Percentiles rank a stretch among this genome's conserved stretches.
Evolutionary conservation across 148 eudicot genomes (phyloP).

Genomic region (Salicornia ramosissima): DNA sequence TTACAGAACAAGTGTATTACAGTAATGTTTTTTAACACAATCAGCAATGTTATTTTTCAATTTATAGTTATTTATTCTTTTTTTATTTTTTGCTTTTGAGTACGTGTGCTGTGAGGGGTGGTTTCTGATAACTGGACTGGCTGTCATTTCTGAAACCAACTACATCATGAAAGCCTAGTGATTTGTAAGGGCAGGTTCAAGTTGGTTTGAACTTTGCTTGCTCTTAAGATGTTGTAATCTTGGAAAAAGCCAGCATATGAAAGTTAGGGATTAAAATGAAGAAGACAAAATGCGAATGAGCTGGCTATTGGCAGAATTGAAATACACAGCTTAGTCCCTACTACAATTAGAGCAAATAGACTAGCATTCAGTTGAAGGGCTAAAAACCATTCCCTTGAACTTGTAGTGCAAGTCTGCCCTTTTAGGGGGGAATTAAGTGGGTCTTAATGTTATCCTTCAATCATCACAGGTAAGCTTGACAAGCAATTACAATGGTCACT

Average conservation of each 20-base stretch:
- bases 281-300: neutral
- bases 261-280: neutral
- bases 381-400: constrained; percentile 14
- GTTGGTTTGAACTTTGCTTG: no score
- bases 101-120: no score
- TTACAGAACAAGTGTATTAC: no score
- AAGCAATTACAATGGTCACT: constrained; percentile 9
- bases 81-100: no score
- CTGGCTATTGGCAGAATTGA: constrained; percentile 6
- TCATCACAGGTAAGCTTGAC: constrained; percentile 12
- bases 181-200: no score
- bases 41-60: no score
- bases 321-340: constrained; percentile 21
- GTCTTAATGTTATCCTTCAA: constrained; percentile 3
- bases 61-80: no score
- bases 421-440: neutral
- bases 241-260: neutral
- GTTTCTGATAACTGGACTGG: no score
- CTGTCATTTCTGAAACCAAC: no score
- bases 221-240: no score
- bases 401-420: constrained; percentile 8
- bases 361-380: constrained; percentile 12
- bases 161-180: no score
- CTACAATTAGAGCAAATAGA: constrained; percentile 10
- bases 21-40: no score